Conservation (phyloP, 2,329 filamentous ascomycete genomes). For the Xylariaceae sp. region DNA sequence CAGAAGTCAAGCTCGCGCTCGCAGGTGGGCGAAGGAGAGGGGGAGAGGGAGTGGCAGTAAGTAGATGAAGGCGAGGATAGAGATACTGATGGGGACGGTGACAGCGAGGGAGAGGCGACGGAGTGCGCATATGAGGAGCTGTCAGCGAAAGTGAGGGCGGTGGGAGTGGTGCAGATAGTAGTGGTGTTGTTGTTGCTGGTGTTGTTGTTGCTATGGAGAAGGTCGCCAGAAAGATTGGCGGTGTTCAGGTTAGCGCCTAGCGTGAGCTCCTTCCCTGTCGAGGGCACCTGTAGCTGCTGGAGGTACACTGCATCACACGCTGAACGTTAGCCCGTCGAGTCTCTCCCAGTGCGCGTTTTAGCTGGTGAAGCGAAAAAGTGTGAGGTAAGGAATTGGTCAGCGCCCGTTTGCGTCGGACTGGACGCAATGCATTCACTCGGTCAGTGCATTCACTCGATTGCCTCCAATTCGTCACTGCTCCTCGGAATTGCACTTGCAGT, state of each 20-base stretch:
- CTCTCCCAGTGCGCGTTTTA: not conserved
- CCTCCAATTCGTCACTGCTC: not conserved
- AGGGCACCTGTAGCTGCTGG: conserved; percentile 34
- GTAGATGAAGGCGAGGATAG: conserved; percentile 52
- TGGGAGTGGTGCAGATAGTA: conserved; percentile 16
- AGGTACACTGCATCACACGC: conserved; percentile 29
- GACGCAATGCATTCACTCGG: not conserved
- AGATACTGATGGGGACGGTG: not conserved
- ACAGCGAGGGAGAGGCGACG: conserved; percentile 4
- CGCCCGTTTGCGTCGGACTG: not conserved
- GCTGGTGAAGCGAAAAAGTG: not conserved
- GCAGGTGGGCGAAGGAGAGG: conserved; percentile 75
- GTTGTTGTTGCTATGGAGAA: conserved; percentile 48
- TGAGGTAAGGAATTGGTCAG: not conserved
- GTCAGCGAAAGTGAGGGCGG: conserved; percentile 12
- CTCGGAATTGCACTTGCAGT: not conserved
- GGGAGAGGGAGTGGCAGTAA: conserved; percentile 73
- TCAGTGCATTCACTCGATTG: too few species aligned
- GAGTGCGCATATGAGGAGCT: conserved; percentile 8
- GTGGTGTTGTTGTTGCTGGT: conserved; percentile 32
- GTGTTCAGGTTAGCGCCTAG: conserved; percentile 49
- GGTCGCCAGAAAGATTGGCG: conserved; percentile 52
- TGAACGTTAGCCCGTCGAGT: conserved; percentile 23
- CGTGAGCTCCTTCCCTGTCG: conserved; percentile 49
- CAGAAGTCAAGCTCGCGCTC: conserved; percentile 79